Percentiles rank a stretch among this genome's conserved stretches.
Evolutionary conservation across 2,329 filamentous ascomycete genomes (phyloP).

Genomic region (Penicillium polonicum): DNA sequence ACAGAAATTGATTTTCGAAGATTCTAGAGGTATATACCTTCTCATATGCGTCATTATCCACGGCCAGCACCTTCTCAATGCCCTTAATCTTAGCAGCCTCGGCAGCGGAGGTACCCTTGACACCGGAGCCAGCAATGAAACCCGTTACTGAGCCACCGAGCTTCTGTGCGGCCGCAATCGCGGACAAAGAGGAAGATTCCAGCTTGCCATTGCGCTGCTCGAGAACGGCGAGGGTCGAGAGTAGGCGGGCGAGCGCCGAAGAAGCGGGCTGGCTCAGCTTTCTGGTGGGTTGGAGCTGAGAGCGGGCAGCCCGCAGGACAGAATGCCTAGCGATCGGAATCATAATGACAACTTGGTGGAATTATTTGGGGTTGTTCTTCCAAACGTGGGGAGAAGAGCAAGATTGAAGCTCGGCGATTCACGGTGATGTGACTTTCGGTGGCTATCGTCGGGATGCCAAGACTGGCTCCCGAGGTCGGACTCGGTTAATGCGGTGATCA

Average conservation of each 20-base stretch:
- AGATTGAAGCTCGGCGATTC: slow-evolving; percentile 27
- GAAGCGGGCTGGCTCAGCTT: slow-evolving; percentile 47
- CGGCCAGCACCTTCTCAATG: slow-evolving; percentile 83
- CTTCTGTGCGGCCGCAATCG: slow-evolving; percentile 81
- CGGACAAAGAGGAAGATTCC: slow-evolving; percentile 75
- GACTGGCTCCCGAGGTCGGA: slow-evolving; percentile 36
- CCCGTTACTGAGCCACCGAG: slow-evolving; percentile 81
- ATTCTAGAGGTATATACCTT: slow-evolving; percentile 58
- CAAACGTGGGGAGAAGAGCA: slow-evolving; percentile 12
- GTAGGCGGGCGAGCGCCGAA: slow-evolving; percentile 64
- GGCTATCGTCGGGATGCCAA: slow-evolving; percentile 40
- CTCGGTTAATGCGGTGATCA: slow-evolving; percentile 34
- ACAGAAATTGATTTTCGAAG: not conserved
- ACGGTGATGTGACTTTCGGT: slow-evolving; percentile 27
- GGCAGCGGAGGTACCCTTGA: slow-evolving; percentile 69
- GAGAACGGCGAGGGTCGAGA: slow-evolving; percentile 86
- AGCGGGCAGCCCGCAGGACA: slow-evolving; percentile 44
- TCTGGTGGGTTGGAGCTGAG: slow-evolving; percentile 46
- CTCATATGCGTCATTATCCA: slow-evolving; percentile 88
- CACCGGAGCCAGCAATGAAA: slow-evolving; percentile 79
- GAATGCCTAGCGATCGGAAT: slow-evolving; percentile 40
- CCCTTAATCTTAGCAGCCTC: slow-evolving; percentile 87
- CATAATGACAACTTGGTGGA: slow-evolving; percentile 23
- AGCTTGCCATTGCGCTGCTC: slow-evolving; percentile 91
- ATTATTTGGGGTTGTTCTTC: slow-evolving; percentile 12